Conservation (phyloP, 1,284 basidiomycete species). For the Ganoderma lucidum region DNA sequence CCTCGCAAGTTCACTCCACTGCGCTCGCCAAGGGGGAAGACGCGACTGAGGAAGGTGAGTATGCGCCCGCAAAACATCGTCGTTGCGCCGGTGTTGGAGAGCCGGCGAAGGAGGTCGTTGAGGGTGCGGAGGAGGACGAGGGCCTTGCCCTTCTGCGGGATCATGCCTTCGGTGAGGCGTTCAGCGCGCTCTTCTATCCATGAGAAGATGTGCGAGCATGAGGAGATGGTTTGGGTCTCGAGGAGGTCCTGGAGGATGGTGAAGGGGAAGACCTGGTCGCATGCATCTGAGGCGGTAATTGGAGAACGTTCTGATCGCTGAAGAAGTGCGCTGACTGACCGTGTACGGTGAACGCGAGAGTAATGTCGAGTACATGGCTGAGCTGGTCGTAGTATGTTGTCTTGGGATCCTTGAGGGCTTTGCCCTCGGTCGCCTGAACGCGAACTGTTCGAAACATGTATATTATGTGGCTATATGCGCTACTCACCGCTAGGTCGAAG, state of each 20-base stretch:
- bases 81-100: constrained; percentile 84
- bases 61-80: constrained; percentile 91
- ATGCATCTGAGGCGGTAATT: constrained; percentile 50
- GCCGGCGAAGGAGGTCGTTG: constrained; percentile 85
- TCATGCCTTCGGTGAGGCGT: constrained; percentile 76
- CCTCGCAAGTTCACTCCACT: constrained; percentile 92
- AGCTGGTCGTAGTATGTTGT: constrained; percentile 67
- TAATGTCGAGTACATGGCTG: constrained; percentile 71
- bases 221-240: constrained; percentile 82
- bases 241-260: constrained; percentile 77
- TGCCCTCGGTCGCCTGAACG: constrained; percentile 67
- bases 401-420: constrained; percentile 54
- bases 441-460: constrained; percentile 8
- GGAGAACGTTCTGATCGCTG: background rate
- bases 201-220: constrained; percentile 84
- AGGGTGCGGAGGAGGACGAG: constrained; percentile 84
- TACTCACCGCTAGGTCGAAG: constrained; percentile 69
- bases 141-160: constrained; percentile 87
- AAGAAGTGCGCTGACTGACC: constrained; percentile 51
- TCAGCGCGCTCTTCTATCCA: constrained; percentile 80
- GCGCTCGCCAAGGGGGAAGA: constrained; percentile 88
- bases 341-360: constrained; percentile 76
- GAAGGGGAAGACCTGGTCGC: constrained; percentile 64
- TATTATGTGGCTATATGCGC: background rate
- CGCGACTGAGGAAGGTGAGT: constrained; percentile 83